A percentile compares a stretch with the other conserved stretches of the same genome.
Evolutionary conservation across 495 filamentous ascomycete genomes (phyloP).

Genomic region (Lophium mytilinum): DNA sequence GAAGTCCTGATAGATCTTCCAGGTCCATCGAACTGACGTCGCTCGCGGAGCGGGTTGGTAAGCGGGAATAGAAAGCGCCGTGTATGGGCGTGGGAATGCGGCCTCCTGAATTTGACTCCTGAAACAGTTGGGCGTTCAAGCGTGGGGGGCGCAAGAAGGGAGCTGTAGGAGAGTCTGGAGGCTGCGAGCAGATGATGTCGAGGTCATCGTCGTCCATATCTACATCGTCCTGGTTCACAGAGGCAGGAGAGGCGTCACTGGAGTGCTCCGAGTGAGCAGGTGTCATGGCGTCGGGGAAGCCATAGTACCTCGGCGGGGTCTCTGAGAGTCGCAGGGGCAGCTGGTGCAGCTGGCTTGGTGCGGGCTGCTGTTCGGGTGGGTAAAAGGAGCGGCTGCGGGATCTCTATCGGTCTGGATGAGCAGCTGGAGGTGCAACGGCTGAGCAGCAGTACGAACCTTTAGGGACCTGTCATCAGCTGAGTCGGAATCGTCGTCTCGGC

Average conservation of each 20-base stretch:
- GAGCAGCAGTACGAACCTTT: constrained; percentile 4
- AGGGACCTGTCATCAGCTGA: constrained; percentile 14
- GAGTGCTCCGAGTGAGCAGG: constrained; percentile 13
- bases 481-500: constrained; percentile 19
- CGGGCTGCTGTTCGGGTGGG: not conserved
- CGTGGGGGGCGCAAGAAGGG: constrained; percentile 16
- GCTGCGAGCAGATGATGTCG: constrained; percentile 21
- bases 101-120: constrained; percentile 24
- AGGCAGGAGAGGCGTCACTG: constrained; percentile 16
- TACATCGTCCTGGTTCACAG: constrained; percentile 36
- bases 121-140: constrained; percentile 24
- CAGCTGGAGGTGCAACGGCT: not conserved
- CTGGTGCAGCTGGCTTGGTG: not conserved
- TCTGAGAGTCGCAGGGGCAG: constrained; percentile 16
- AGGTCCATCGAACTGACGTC: constrained; percentile 25
- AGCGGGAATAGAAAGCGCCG: constrained; percentile 30
- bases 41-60: not conserved
- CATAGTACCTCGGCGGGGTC: constrained; percentile 7
- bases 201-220: constrained; percentile 42
- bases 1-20: not conserved
- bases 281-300: constrained; percentile 17
- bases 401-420: constrained; percentile 10
- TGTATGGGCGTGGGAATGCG: constrained; percentile 38
- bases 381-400: constrained; percentile 12
- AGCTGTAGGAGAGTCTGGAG: constrained; percentile 15